These are phyloP conservation scores for Mucor racemosus DNA, from an alignment of 371 early-diverging fungal genomes.

Conservation along the genomic window DNA sequence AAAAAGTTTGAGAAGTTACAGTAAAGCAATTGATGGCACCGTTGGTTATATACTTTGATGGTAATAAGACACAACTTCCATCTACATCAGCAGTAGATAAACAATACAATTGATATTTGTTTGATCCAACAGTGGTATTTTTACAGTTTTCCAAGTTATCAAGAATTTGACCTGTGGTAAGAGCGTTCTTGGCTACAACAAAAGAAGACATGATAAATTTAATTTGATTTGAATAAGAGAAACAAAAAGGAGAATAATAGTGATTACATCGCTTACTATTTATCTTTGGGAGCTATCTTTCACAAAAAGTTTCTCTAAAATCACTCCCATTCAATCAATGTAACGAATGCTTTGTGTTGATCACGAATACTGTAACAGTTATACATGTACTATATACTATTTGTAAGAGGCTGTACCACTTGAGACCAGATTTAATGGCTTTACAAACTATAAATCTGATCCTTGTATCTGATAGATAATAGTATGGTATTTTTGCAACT, in stretches of 20 bases:
- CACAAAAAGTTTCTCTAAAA: conserved; percentile 1
- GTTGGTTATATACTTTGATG: neutral
- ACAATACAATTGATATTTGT: conserved; percentile 18
- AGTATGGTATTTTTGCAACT: neutral
- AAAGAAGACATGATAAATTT: conserved; percentile 4
- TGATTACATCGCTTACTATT: neutral
- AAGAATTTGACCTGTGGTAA: neutral
- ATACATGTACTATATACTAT: neutral
- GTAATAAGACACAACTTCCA: conserved; percentile 10
- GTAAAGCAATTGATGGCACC: conserved; percentile 11
- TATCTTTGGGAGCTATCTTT: neutral
- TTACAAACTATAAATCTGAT: neutral
- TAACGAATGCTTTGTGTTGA: neutral
- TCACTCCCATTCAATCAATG: neutral
- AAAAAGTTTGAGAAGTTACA: conserved; percentile 10
- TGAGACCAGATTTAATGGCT: neutral
- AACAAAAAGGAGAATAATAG: neutral
- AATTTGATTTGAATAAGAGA: neutral
- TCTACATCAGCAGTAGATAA: neutral
- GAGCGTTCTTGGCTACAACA: neutral
- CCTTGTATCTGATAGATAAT: neutral
- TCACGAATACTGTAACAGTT: neutral
- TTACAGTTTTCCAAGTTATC: conserved; percentile 2
- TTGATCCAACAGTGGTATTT: conserved; percentile 16
- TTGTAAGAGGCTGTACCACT: neutral